Conservation (phyloP, 2,329 filamentous ascomycete genomes). For the Sporothrix brunneoviolacea region DNA sequence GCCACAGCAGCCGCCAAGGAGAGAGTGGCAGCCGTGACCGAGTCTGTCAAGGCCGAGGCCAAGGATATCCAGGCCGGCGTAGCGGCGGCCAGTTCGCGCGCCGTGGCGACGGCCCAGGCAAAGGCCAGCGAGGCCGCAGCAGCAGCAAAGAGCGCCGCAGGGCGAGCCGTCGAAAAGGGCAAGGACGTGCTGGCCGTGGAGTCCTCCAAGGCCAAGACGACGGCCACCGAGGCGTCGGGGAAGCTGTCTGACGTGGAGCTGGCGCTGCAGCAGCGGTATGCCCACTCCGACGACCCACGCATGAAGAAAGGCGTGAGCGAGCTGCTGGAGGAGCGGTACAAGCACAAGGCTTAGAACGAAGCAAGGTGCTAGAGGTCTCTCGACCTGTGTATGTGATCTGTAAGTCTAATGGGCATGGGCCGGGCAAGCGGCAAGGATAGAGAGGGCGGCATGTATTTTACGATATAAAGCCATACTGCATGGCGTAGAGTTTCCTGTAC, state of each 20-base stretch:
- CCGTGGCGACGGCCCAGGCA: conserved; percentile 21
- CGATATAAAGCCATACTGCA: not conserved
- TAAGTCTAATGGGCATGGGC: not conserved
- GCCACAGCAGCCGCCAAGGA: conserved; percentile 20
- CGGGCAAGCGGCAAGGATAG: not conserved
- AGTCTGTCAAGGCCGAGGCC: conserved; percentile 28
- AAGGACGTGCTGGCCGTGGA: conserved; percentile 25
- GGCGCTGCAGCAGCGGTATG: conserved; percentile 46
- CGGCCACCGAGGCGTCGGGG: not conserved
- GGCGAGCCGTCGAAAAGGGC: conserved; percentile 35
- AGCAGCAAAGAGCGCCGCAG: conserved; percentile 33
- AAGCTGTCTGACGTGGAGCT: conserved; percentile 37
- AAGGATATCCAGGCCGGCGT: conserved; percentile 13
- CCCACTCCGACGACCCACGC: conserved; percentile 31
- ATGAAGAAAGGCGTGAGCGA: conserved; percentile 46
- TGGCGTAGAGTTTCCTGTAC: conserved; percentile 6
- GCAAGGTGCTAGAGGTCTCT: too few relatives aligned
- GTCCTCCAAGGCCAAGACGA: not conserved
- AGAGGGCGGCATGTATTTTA: conserved; percentile 6
- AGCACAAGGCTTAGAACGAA: conserved; percentile 22
- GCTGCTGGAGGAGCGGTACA: conserved; percentile 49
- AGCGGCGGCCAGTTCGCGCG: conserved; percentile 13
- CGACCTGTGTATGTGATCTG: not conserved
- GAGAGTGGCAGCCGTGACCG: conserved; percentile 20
- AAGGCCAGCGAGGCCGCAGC: conserved; percentile 30